These are phyloP conservation scores for Globisporangium parvum DNA, from an alignment of 352 stramenopile genomes.

Conservation along the genomic window DNA sequence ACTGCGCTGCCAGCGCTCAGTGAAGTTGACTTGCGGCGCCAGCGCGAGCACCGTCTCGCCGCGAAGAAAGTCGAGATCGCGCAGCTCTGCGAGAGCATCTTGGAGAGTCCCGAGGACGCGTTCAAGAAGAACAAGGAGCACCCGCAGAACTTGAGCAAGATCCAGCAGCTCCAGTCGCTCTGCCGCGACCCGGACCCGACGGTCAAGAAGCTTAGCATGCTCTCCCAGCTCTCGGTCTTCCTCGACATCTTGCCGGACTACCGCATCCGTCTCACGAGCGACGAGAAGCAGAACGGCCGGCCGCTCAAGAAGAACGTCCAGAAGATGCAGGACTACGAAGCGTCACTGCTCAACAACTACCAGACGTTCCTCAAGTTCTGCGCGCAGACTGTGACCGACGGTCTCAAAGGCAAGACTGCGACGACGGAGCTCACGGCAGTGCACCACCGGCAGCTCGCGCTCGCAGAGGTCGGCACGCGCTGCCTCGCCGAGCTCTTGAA, in stretches of 20 bases:
- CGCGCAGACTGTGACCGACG: conserved; percentile 48
- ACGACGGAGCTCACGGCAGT: conserved; percentile 28
- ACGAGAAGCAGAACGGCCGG: conserved; percentile 79
- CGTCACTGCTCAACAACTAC: conserved; percentile 71
- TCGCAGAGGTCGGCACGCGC: conserved; percentile 63
- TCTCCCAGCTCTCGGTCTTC: conserved; percentile 93
- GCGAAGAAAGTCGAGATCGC: conserved; percentile 88
- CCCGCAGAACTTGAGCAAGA: conserved; percentile 66
- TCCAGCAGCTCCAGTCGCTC: conserved; percentile 70
- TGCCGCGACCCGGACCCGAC: conserved; percentile 66
- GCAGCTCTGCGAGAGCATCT: conserved; percentile 84
- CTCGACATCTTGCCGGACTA: conserved; percentile 95
- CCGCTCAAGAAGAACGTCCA: conserved; percentile 85
- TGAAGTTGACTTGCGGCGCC: conserved; percentile 54
- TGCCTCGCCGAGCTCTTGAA: conserved; percentile 78
- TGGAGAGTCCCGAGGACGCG: conserved; percentile 81
- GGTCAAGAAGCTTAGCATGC: conserved; percentile 83
- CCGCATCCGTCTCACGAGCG: conserved; percentile 87
- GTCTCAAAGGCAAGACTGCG: conserved; percentile 46
- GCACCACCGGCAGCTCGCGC: conserved; percentile 37
- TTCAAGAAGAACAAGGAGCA: conserved; percentile 87
- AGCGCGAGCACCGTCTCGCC: conserved; percentile 59
- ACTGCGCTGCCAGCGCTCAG: conserved; percentile 15
- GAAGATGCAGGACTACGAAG: conserved; percentile 82
- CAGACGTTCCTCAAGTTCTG: conserved; percentile 81